Percentiles rank a stretch among this genome's conserved stretches.
Conservation (phyloP, 1,284 basidiomycete genomes). For the Ustilago vetiveriae region DNA sequence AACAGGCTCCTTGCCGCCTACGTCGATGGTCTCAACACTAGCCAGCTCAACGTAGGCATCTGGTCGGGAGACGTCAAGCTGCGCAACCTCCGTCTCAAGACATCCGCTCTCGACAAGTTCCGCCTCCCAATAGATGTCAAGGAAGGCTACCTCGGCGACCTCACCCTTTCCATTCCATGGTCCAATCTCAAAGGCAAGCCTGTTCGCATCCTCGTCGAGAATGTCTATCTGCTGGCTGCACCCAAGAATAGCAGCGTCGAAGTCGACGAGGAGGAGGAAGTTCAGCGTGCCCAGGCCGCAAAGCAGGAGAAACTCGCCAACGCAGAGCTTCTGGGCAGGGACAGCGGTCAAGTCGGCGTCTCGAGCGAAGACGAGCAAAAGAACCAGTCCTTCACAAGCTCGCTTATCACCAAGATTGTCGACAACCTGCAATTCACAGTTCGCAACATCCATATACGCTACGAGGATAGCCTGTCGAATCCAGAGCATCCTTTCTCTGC, state of each 20-base stretch:
- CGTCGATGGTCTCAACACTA: slow-evolving; percentile 94
- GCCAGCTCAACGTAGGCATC: slow-evolving; percentile 93
- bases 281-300: slow-evolving; percentile 79
- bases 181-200: slow-evolving; percentile 92
- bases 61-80: slow-evolving; percentile 90
- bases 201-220: slow-evolving; percentile 89
- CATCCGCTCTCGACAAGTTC: slow-evolving; percentile 94
- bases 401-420: slow-evolving; percentile 87
- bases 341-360: slow-evolving; percentile 36
- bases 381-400: slow-evolving; percentile 82
- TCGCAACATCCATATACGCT: slow-evolving; percentile 74
- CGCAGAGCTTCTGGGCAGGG: slow-evolving; percentile 78
- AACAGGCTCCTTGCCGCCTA: slow-evolving; percentile 93
- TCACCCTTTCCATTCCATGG: slow-evolving; percentile 94
- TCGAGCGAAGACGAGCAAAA: slow-evolving; percentile 75
- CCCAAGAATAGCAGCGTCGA: slow-evolving; percentile 78
- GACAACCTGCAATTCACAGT: slow-evolving; percentile 97
- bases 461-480: slow-evolving; percentile 93
- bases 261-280: slow-evolving; percentile 86
- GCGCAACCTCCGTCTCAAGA: slow-evolving; percentile 82
- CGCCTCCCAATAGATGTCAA: slow-evolving; percentile 93
- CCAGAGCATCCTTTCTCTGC: slow-evolving; percentile 96
- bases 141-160: slow-evolving; percentile 89
- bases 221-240: slow-evolving; percentile 92
- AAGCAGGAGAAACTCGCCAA: slow-evolving; percentile 89